A percentile compares a stretch with the other conserved stretches of the same genome.
Evolutionary conservation across 1,284 basidiomycete genomes (phyloP).

Genomic region (Polyporus tsugae): DNA sequence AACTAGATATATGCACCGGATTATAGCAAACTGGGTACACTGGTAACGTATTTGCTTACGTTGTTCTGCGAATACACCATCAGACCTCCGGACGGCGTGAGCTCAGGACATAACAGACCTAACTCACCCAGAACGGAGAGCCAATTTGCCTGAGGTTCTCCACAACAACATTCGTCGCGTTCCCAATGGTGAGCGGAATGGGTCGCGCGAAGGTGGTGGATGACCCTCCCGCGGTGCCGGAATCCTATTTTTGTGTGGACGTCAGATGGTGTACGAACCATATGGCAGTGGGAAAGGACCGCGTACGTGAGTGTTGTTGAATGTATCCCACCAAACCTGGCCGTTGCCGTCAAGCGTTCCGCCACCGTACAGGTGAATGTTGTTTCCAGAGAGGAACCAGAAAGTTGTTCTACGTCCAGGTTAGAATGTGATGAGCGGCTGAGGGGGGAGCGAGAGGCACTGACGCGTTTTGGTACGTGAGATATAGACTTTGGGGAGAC

Average conservation of each 20-base stretch:
- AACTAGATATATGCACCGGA: constrained; percentile 34
- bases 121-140: constrained; percentile 55
- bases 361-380: constrained; percentile 49
- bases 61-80: constrained; percentile 43
- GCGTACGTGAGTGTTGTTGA: constrained; percentile 37
- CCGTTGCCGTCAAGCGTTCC: constrained; percentile 36
- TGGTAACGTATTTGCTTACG: constrained; percentile 27
- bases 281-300: neutral
- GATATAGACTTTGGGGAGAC: constrained; percentile 48
- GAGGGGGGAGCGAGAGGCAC: constrained; percentile 10
- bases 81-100: neutral
- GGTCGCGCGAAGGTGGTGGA: constrained; percentile 63
- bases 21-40: neutral
- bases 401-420: constrained; percentile 46
- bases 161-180: constrained; percentile 63
- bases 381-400: constrained; percentile 56
- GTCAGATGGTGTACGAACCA: constrained; percentile 16
- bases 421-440: neutral
- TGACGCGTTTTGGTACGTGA: constrained; percentile 53
- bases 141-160: constrained; percentile 61
- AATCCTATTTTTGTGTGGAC: constrained; percentile 30
- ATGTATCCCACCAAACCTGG: constrained; percentile 48
- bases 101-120: too few species aligned
- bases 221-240: constrained; percentile 52
- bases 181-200: constrained; percentile 65